phyloP scores from a whole-genome alignment of 2,329 filamentous ascomycete genomes.

The Elsinoe necatrix region DNA sequence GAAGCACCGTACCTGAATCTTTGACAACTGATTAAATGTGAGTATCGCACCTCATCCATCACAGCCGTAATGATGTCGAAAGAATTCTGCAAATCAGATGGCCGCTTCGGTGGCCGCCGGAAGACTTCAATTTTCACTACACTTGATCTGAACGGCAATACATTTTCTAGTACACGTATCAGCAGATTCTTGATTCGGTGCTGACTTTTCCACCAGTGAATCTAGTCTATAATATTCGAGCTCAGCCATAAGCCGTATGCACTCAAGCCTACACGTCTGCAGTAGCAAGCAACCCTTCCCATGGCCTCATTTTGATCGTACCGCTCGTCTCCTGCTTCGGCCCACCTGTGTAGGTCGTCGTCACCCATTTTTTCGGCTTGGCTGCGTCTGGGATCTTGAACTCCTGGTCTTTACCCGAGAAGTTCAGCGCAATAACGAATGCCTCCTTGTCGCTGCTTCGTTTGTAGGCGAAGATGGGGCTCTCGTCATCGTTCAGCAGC shows the following conservation, averaged over 20 bases:
- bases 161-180: neutral
- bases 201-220: neutral
- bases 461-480: conserved; percentile 48
- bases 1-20: no score
- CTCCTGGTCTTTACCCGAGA: conserved; percentile 26
- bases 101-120: conserved; percentile 14
- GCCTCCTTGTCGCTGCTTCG: conserved; percentile 24
- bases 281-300: conserved; percentile 29
- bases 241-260: neutral
- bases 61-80: conserved; percentile 12
- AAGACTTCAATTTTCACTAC: conserved; percentile 16
- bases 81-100: conserved; percentile 17
- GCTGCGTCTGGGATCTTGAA: conserved; percentile 29
- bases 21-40: no score
- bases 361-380: conserved; percentile 29
- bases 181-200: neutral
- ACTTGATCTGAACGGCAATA: conserved; percentile 16
- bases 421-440: conserved; percentile 31
- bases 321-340: conserved; percentile 24
- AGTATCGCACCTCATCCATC: neutral
- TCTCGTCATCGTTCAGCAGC: conserved; percentile 42
- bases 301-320: conserved; percentile 26
- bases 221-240: neutral
- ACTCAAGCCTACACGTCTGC: neutral
- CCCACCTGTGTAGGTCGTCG: conserved; percentile 27